Base-by-base conservation (phyloP, 176 grass and related monocot genomes). In the Eragrostis nindensis region DNA sequence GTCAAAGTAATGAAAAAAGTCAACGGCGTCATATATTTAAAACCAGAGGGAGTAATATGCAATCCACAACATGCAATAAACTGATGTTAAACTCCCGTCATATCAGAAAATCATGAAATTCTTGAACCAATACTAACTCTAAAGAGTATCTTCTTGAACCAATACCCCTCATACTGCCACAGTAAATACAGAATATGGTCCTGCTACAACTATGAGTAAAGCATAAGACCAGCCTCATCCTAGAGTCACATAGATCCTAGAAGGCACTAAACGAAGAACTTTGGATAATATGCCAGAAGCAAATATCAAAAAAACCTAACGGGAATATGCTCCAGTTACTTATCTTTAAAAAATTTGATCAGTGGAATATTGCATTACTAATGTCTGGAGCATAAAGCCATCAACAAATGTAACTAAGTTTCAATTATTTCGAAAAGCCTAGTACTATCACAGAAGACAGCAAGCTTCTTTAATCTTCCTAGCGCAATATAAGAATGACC, bases 401-500 rank as follows among this genome's bases (percentile, higher is more conserved):
- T 61, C 8, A n/a, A 68, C 45, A 36, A 68, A 69, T 55, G 21
- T 48, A 76, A 26, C 5, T 22, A 79, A 26, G 13, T 14, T 49
- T 60, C 24, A 26, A 54, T 13, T 77, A 17, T 45, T 74, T 66
- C 1, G 32, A 19, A 73, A 45, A 32, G 8, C 15, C 6, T 82
- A 69, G 67, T 69, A n/a, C 47, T 59, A 39, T 15, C 22, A 83
- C 24, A 55, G 72, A 36, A 11, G 18, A 79, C 44, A 7, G 12
- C 22, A 14, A 42, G 21, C 45, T 32, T 15, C n/a, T 42, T 22
- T 3, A 50, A 86, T 8, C 4, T 48, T 59, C 5, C 36, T 36
- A 17, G n/a, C 8, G 5, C 16, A 79, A 62, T 68, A 74, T 24
- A 74, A 45, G 44, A 81, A 57, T 38, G 15, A 82, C 5, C 71